Base-by-base conservation (phyloP, 371 early-diverging fungal species). In the Blakeslea trispora region DNA sequence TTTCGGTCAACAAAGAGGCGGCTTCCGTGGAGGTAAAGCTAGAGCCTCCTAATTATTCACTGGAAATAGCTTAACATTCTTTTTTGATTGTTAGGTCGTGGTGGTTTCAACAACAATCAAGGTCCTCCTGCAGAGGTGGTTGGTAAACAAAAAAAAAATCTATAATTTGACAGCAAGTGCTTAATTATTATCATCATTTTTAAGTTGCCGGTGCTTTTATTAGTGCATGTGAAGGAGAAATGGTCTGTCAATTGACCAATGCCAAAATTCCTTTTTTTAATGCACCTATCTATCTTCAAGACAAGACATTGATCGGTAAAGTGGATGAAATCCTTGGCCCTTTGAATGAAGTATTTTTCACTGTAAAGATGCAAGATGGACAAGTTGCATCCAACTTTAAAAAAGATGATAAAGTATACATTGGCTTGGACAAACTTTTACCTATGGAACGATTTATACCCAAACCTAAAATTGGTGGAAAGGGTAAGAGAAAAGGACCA, bases 321-420 rank as follows among this genome's bases (percentile, higher is more conserved):
- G 94, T 99, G 21, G 99, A 99, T 63, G 99, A 99, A 78, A 97
- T 99, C 61, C 85, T 99, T 35, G 99, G 99, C 31, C 96, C 97
- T 42, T 82, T 99, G 71, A 96, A 95, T 78, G 95, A 98, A 72
- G 91, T 97, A 34, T 94, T 83, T 71, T 97, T 98, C 70, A 96
- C 97, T 22, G 95, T 98, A 53, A 97, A 96, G 84, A 83, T 95
- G 59, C 88, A 90, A 66, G 94, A 95, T 46, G 97, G 97, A 55
- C 85, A 96, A 56, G 83, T 89, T 18, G 96, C 97, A 14, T 83
- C 86, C 19, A 89, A 90, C 24, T 98, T 97, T 83, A 93, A 96
- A 73, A 51, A 66, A 24, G 81, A 89, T 37, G 95, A 94, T 69
- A 92, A 90, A 72, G 95, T 98, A 43, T 98, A 81, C 59, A 95